Conservation (phyloP, 1,284 basidiomycete genomes). For the Coriolopsis trogii region DNA sequence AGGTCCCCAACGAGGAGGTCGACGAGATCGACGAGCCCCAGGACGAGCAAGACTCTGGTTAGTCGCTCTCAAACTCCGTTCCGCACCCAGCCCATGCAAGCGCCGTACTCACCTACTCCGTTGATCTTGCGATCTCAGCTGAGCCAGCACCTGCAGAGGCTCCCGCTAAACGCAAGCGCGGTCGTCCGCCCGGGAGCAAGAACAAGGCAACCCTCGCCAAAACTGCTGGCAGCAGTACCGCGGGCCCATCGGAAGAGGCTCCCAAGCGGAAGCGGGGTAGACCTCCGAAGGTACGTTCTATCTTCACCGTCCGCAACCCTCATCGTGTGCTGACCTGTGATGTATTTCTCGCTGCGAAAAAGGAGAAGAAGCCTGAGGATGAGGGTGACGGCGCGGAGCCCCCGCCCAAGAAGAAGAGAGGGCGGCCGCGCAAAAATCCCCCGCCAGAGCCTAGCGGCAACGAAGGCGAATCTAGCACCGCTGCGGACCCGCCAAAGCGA, state of each 20-base stretch:
- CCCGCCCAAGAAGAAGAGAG: conserved; percentile 64
- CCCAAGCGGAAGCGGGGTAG: conserved; percentile 63
- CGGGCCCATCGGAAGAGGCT: conserved; percentile 33
- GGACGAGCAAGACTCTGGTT: conserved; percentile 41
- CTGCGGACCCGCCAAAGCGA: conserved; percentile 49
- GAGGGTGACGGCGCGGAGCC: conserved; percentile 41
- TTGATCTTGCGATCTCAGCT: conserved; percentile 25
- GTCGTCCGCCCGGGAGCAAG: conserved; percentile 81
- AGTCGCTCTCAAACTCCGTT: conserved; percentile 31
- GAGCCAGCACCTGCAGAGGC: conserved; percentile 22
- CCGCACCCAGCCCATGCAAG: conserved; percentile 29
- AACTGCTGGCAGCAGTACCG: conserved; percentile 39
- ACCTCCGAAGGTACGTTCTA: conserved; percentile 70
- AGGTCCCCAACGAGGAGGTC: conserved; percentile 42
- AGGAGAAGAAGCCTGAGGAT: conserved; percentile 43
- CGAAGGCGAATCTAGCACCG: conserved; percentile 33
- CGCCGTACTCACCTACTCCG: conserved; percentile 26
- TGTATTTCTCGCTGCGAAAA: too few species aligned
- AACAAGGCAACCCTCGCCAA: conserved; percentile 66
- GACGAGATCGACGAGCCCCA: conserved; percentile 37
- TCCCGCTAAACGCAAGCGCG: conserved; percentile 67
- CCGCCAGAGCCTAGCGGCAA: conserved; percentile 46
- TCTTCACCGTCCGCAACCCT: too few species aligned
- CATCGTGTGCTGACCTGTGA: too few species aligned
- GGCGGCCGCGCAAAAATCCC: conserved; percentile 71